Base-by-base conservation (phyloP, 176 grass and related monocot species). In the Rhynchospora breviuscula region DNA sequence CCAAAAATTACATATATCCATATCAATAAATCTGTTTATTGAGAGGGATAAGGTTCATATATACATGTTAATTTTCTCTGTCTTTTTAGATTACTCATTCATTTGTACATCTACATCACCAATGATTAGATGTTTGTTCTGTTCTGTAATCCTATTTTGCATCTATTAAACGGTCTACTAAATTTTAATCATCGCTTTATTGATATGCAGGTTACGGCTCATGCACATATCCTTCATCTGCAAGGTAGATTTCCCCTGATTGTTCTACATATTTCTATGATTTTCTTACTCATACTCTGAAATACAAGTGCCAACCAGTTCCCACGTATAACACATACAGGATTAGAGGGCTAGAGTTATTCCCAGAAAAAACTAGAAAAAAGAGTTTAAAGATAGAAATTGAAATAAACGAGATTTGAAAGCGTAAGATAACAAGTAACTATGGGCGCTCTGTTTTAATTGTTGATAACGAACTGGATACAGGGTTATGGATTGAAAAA, bases 191-290 rank as follows among this genome's bases (percentile, higher is more conserved):
- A 57, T 12, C 18, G 80, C 15, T 68, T 82, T 51, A 31, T 56
- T 54, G 45, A 82, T 8, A 52, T 35, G 60, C 47, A 82, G 80
- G 80, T 82, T 82, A 82, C 67, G 80, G 80, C 4, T 82, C 80
- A 54, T 82, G 80, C 62, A 67, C 80, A 53, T 82, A 82, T 59
- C 80, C 80, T 82, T 52, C 80, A 53, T 82, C 80, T 52, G 44
- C 62, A 54, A 82, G 80, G 80, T 82, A 82, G 4, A 2, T 53
- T 13, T 80, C 56, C 62, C 52, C 17, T 52, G 23, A 31, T 65
- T 49, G 8, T 54, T 43, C 31, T 66, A 10, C 49, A 10, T 15
- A 9, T 31, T 56, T 15, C 26, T 19, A 0, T 15, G 15, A 15
- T 56, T 47, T 56, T 26, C 17, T 77, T 56, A 22, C 4, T 10